Evolutionary conservation across 2,329 filamentous ascomycete genomes (phyloP).

Genomic region (Boeremia exigua): DNA sequence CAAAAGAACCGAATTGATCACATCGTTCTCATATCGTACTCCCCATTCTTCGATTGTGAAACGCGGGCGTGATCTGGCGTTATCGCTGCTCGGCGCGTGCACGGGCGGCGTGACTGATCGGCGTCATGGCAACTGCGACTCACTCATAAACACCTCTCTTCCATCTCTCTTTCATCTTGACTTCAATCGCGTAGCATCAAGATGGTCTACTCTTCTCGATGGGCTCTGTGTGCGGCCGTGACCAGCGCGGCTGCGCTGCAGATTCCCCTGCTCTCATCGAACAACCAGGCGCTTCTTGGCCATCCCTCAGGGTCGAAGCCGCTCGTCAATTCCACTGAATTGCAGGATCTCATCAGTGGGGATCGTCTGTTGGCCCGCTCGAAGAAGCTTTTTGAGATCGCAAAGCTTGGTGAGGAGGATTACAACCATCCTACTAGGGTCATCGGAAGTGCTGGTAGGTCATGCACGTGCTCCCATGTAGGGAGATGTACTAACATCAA

Average conservation of each 20-base stretch:
- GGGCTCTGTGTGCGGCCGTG: slow-evolving; percentile 38
- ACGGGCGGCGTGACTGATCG: slow-evolving; percentile 24
- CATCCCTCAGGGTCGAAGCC: slow-evolving; percentile 35
- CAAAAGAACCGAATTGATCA: too few relatives aligned
- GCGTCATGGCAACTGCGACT: slow-evolving; percentile 36
- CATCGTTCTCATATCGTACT: not conserved
- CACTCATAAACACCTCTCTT: slow-evolving; percentile 24
- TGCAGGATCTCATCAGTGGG: slow-evolving; percentile 45
- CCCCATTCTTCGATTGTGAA: slow-evolving; percentile 5
- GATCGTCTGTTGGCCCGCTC: slow-evolving; percentile 41
- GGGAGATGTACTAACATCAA: slow-evolving; percentile 14
- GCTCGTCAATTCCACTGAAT: slow-evolving; percentile 42
- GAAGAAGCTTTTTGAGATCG: slow-evolving; percentile 49
- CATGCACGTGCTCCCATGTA: slow-evolving; percentile 19
- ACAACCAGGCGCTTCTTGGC: slow-evolving; percentile 32
- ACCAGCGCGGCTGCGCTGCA: slow-evolving; percentile 37
- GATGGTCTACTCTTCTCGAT: slow-evolving; percentile 37
- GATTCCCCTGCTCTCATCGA: slow-evolving; percentile 37
- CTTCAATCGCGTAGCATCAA: slow-evolving; percentile 9
- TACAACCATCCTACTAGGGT: slow-evolving; percentile 53
- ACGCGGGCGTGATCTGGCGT: slow-evolving; percentile 31
- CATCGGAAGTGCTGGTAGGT: slow-evolving; percentile 45
- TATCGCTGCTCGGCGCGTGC: slow-evolving; percentile 27
- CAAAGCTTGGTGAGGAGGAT: slow-evolving; percentile 50
- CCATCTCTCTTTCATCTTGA: slow-evolving; percentile 17